phyloP scores from a whole-genome alignment of 176 grass and related monocot species.

The Stipa capillata region DNA sequence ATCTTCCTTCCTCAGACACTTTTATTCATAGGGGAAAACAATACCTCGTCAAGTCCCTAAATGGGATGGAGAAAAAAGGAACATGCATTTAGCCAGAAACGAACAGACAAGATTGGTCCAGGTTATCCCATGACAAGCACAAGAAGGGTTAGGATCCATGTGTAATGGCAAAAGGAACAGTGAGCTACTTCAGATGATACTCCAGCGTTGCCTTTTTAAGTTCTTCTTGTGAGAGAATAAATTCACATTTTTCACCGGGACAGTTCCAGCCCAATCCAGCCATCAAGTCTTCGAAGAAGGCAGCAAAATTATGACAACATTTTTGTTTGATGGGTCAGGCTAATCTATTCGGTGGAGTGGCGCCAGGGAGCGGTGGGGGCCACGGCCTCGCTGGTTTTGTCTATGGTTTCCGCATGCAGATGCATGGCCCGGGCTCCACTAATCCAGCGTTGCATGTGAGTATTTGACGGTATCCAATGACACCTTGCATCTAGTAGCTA shows the following conservation, averaged over 20 bases:
- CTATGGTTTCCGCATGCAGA: too few species aligned
- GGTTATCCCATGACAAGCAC: not conserved
- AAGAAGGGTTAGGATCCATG: not conserved
- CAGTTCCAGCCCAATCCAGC: not conserved
- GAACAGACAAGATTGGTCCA: not conserved
- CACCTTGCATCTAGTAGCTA: too few species aligned
- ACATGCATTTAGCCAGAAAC: not conserved
- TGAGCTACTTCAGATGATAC: not conserved
- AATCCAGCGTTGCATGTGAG: too few species aligned
- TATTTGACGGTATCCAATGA: too few species aligned
- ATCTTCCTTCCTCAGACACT: too few species aligned
- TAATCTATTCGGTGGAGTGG: too few species aligned
- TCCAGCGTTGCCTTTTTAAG: too few species aligned
- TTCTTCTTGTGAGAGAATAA: too few species aligned
- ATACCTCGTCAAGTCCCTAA: too few species aligned
- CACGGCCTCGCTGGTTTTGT: not conserved
- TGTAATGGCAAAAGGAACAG: not conserved
- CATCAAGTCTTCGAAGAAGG: not conserved
- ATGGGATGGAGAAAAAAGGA: not conserved
- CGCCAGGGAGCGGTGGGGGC: too few species aligned
- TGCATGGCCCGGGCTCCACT: not conserved
- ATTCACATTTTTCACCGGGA: not conserved
- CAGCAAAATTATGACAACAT: conserved; percentile 8
- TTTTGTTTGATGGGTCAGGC: not conserved
- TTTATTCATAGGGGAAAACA: too few species aligned